Conservation (phyloP, 1,139 yeast genomes). For the Saccharomyces hybrid region DNA sequence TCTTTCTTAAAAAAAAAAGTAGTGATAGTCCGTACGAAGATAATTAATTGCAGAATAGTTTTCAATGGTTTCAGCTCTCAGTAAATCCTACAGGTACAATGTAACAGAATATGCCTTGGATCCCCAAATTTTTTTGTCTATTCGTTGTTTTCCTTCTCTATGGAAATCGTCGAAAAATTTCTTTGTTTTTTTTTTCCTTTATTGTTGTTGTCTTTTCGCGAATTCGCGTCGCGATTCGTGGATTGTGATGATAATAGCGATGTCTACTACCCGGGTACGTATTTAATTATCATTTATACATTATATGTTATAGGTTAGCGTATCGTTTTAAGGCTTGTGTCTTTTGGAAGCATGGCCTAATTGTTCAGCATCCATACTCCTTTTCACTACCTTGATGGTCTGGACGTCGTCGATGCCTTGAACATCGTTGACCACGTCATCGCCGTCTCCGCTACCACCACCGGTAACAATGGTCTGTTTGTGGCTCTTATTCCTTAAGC, state of each 20-base stretch:
- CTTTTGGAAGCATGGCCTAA: background rate
- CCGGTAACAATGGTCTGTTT: conserved; percentile 57
- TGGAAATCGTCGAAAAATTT: conserved; percentile 1
- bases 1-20: background rate
- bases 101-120: background rate
- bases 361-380: background rate
- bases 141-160: background rate
- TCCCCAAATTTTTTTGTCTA: background rate
- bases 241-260: background rate
- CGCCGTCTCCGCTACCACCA: conserved; percentile 18
- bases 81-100: background rate
- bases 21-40: background rate
- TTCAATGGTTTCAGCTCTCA: background rate
- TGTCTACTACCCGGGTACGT: background rate
- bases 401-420: conserved; percentile 10
- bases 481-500: conserved; percentile 60
- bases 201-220: background rate
- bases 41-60: background rate
- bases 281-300: background rate
- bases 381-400: conserved; percentile 28
- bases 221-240: background rate
- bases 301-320: background rate
- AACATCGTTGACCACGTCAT: conserved; percentile 12
- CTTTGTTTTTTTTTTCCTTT: background rate
- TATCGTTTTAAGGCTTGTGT: background rate